Evolutionary conservation across 2,329 filamentous ascomycete genomes (phyloP).

Genomic region (Coniochaeta sp.): DNA sequence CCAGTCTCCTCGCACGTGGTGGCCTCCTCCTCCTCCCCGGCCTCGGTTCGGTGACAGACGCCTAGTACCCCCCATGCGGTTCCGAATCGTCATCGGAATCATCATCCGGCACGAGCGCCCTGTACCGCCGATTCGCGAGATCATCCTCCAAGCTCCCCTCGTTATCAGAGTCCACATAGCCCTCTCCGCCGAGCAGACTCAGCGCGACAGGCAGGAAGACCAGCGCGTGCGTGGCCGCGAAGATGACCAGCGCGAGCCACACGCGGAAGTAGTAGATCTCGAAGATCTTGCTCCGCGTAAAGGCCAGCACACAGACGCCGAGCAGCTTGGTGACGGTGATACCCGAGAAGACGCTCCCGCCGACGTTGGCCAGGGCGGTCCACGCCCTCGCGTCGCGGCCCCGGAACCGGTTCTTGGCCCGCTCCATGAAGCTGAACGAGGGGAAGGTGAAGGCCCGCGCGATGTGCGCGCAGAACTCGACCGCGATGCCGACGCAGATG

Average conservation of each 20-base stretch:
- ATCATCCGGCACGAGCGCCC: slow-evolving; percentile 70
- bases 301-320: slow-evolving; percentile 85
- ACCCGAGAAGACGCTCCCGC: slow-evolving; percentile 87
- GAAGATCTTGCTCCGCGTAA: slow-evolving; percentile 96
- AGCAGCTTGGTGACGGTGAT: slow-evolving; percentile 95
- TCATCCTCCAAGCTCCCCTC: slow-evolving; percentile 89
- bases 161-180: slow-evolving; percentile 80
- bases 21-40: background rate
- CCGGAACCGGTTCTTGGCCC: slow-evolving; percentile 68
- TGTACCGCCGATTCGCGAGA: slow-evolving; percentile 69
- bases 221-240: slow-evolving; percentile 81
- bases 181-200: slow-evolving; percentile 76
- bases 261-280: slow-evolving; percentile 99
- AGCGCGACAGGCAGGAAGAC: slow-evolving; percentile 87
- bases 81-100: slow-evolving; percentile 64
- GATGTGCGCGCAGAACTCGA: slow-evolving; percentile 97
- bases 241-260: slow-evolving; percentile 85
- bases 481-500: slow-evolving; percentile 92
- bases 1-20: background rate
- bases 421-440: slow-evolving; percentile 71
- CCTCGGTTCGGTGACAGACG: background rate
- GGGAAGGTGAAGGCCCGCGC: slow-evolving; percentile 95
- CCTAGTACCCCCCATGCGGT: background rate
- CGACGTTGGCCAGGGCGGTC: slow-evolving; percentile 91
- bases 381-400: slow-evolving; percentile 81